These are phyloP conservation scores for Anthracocystis setariae DNA, from an alignment of 1,284 basidiomycete species.

Conservation along the genomic window DNA sequence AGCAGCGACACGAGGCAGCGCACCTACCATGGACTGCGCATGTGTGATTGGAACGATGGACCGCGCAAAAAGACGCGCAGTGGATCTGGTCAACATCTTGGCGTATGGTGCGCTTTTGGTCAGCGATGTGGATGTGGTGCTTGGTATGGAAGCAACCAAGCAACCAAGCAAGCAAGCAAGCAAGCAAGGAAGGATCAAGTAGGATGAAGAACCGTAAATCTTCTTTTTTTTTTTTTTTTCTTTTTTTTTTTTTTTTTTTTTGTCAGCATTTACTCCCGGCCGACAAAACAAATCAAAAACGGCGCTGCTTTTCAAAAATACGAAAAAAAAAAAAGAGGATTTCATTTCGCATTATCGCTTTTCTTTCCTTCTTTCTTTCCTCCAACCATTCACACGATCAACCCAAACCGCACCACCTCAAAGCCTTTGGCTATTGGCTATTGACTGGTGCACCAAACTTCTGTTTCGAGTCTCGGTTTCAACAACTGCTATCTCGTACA, in stretches of 20 bases:
- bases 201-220: too few species aligned
- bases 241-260: too few species aligned
- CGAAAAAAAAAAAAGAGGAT: background rate
- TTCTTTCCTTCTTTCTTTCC: slow-evolving; percentile 14
- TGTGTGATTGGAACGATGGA: background rate
- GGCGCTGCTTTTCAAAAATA: too few species aligned
- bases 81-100: slow-evolving; percentile 21
- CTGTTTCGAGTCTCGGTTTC: slow-evolving; percentile 8
- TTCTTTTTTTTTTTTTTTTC: too few species aligned
- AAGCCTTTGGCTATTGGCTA: background rate
- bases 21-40: background rate
- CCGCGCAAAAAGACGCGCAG: slow-evolving; percentile 3
- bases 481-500: slow-evolving; percentile 14
- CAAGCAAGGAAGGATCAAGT: slow-evolving; percentile 5
- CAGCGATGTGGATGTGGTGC: background rate
- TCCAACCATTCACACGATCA: slow-evolving; percentile 27
- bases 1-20: background rate
- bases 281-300: background rate
- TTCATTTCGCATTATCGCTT: too few species aligned
- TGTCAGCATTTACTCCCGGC: too few species aligned
- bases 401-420: slow-evolving; percentile 13
- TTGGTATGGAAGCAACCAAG: background rate
- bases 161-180: background rate
- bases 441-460: slow-evolving; percentile 4
- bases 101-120: background rate